Evolutionary conservation across 2,329 filamentous ascomycete genomes (phyloP), one percentile per base, ranked within the genome.

Genomic region (Aureobasidium lini): DNA sequence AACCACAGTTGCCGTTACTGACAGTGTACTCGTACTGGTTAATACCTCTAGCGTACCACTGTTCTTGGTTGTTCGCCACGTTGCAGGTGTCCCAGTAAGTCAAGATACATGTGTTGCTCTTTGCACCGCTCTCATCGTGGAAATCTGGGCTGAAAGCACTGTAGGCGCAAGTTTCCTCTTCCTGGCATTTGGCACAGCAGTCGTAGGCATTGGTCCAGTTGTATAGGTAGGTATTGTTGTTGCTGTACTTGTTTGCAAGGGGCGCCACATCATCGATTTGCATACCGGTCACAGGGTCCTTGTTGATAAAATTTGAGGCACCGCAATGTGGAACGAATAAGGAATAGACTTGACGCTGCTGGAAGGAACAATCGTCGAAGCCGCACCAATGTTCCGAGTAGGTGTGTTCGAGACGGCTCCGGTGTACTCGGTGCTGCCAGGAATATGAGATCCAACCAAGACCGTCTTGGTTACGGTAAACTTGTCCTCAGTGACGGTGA

Each of bases 1-100:
- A 52, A 36, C 48, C 48, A 36, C 48, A 52, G 16, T 52, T 52
- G 34, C 48, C 48, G 18, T 52, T 52, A 15, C 48, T 52, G 32
- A 52, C 34, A 23, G 48, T 52, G 2, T 6, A 23, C 1, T 23
- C 39, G 34, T 39, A 16, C n/a, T 23, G 43, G 18, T 23, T 52
- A 16, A 23, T 36, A 13, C 18, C 48, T 9, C 18, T 6, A 15
- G 31, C 10, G 32, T 18, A 8, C 48, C 48, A 52, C 18, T 16
- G 48, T 15, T 8, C 32, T 36, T 39, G 18, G 34, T 52, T 52
- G n/a, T 15, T 15, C 1, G 48, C 34, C 4, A 39, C 34, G 34
- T 52, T 31, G 48, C 48, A 52, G 18, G 32, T 39, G 7, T 39
- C 32, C 11, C 11, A 52, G 18, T n/a, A 37, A 28, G n/a, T 11